Evolutionary conservation across 2,329 filamentous ascomycete species (phyloP).

Genomic region (Ophiostoma sp.): DNA sequence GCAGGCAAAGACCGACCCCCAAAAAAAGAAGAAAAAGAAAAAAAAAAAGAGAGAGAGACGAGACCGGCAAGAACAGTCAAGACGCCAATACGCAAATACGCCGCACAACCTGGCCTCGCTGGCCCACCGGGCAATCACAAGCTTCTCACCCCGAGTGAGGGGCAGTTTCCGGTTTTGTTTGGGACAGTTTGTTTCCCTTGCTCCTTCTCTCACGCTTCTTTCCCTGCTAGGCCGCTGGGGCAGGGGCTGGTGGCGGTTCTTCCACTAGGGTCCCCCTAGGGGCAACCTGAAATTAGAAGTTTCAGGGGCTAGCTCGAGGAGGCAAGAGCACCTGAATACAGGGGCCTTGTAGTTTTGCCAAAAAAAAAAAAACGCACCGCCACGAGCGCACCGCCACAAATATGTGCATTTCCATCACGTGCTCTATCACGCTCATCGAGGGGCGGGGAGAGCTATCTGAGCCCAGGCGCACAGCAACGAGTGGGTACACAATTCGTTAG

Average conservation of each 20-base stretch:
- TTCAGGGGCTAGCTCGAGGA: slow-evolving; percentile 10
- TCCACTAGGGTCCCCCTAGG: neutral
- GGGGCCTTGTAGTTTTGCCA: too few species aligned
- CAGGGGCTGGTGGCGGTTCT: neutral
- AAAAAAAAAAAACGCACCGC: neutral
- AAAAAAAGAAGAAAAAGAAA: too few species aligned
- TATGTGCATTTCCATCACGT: neutral
- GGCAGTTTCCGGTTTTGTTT: neutral
- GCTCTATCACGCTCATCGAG: neutral
- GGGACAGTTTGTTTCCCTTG: neutral
- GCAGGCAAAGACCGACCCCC: too few species aligned
- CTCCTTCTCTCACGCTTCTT: neutral
- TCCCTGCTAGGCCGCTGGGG: neutral
- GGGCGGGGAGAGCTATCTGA: neutral
- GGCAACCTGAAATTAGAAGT: neutral
- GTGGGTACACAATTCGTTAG: neutral
- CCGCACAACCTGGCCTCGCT: neutral
- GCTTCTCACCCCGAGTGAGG: neutral
- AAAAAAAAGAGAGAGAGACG: neutral
- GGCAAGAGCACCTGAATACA: neutral
- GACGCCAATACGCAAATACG: neutral
- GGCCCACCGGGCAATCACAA: neutral
- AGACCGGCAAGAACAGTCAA: neutral
- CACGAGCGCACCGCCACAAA: neutral
- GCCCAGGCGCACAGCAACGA: slow-evolving; percentile 16